A percentile compares a stretch with the other conserved stretches of the same genome.
Conservation (phyloP, 1,284 basidiomycete genomes). For the Microstroma glucosiphilum region DNA sequence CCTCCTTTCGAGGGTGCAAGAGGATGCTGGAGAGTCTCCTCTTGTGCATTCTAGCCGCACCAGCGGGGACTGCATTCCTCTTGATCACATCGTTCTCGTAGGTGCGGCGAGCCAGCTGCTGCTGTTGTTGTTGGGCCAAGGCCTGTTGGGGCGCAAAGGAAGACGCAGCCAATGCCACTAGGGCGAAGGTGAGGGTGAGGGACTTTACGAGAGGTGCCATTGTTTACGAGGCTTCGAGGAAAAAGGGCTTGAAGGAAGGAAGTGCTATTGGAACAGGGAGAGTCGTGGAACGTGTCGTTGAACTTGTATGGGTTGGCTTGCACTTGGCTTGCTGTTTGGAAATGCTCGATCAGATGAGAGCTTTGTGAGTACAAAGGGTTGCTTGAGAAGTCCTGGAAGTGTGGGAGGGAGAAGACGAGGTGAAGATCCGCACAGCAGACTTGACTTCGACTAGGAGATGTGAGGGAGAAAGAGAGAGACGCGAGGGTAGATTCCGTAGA, state of each 20-base stretch:
- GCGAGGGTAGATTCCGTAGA: no score
- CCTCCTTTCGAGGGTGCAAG: background rate
- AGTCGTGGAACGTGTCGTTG: background rate
- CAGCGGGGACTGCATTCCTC: background rate
- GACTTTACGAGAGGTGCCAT: background rate
- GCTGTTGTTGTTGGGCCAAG: background rate
- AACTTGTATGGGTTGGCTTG: no score
- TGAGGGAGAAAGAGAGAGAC: no score
- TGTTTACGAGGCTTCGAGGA: background rate
- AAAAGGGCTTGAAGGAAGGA: background rate
- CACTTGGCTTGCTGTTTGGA: no score
- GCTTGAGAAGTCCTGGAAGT: no score
- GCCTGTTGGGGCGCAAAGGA: background rate
- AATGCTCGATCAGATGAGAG: no score
- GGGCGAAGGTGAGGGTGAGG: background rate
- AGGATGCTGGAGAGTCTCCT: background rate
- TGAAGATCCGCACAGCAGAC: no score
- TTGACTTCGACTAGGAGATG: no score
- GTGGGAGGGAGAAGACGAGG: no score
- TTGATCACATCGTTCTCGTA: background rate
- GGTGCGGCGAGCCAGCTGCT: background rate
- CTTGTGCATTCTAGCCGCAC: constrained; percentile 1
- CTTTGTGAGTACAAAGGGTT: no score
- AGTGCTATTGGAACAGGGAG: background rate
- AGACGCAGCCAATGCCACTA: background rate